Evolutionary conservation across 2,329 filamentous ascomycete species (phyloP).

Genomic region (Pezicula radicicola): DNA sequence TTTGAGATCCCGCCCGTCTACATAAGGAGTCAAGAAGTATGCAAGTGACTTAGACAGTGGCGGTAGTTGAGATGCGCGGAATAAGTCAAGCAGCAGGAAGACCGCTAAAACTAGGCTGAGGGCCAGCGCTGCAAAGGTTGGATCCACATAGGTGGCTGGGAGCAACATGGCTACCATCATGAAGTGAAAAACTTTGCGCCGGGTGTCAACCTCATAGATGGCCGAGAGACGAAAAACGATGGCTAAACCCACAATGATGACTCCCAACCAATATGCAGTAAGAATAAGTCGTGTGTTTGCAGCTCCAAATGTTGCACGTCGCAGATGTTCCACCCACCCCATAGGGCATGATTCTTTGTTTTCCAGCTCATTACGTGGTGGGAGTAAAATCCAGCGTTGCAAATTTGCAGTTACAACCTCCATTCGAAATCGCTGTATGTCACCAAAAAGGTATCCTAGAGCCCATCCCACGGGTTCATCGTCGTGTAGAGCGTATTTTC

Average conservation of each 20-base stretch:
- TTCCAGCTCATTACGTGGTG: slow-evolving; percentile 37
- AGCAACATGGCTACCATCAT: slow-evolving; percentile 98
- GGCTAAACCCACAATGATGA: slow-evolving; percentile 69
- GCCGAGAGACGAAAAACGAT: slow-evolving; percentile 72
- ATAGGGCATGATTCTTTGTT: slow-evolving; percentile 39
- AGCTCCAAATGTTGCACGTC: slow-evolving; percentile 62
- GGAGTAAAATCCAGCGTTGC: slow-evolving; percentile 73
- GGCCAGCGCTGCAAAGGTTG: slow-evolving; percentile 76
- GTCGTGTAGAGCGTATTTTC: slow-evolving; percentile 61
- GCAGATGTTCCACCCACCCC: slow-evolving; percentile 64
- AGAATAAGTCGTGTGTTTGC: slow-evolving; percentile 81
- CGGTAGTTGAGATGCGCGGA: slow-evolving; percentile 87
- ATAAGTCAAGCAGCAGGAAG: slow-evolving; percentile 84
- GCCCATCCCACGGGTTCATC: slow-evolving; percentile 92
- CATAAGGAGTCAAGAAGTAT: slow-evolving; percentile 85
- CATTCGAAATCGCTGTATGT: slow-evolving; percentile 68
- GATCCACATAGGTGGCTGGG: slow-evolving; percentile 82
- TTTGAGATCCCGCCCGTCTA: slow-evolving; percentile 88
- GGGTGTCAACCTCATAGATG: slow-evolving; percentile 88
- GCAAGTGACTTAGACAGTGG: slow-evolving; percentile 85
- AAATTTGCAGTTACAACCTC: slow-evolving; percentile 67
- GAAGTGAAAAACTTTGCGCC: slow-evolving; percentile 95
- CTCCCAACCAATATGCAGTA: slow-evolving; percentile 66
- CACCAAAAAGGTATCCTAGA: slow-evolving; percentile 82
- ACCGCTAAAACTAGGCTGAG: slow-evolving; percentile 76